These are phyloP conservation scores for Neurospora sp. DNA, from an alignment of 2,329 filamentous ascomycete genomes.

Conservation along the genomic window DNA sequence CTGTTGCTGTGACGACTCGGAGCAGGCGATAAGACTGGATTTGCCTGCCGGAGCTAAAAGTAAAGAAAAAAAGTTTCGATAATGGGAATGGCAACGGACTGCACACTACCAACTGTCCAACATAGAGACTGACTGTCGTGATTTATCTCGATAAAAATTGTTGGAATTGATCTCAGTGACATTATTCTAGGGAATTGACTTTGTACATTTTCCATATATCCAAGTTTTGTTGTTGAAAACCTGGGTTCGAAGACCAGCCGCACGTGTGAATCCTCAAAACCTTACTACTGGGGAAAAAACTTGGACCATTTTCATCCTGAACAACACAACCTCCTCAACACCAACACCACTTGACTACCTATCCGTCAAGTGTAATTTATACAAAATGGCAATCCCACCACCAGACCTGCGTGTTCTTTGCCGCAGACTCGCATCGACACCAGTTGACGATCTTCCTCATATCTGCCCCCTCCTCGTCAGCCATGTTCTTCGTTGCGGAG, in stretches of 20 bases:
- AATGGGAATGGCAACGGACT: not conserved
- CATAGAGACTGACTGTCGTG: not conserved
- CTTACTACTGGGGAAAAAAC: not conserved
- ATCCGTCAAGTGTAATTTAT: not conserved
- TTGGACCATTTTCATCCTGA: not conserved
- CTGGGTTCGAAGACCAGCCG: not conserved
- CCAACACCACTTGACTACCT: not conserved
- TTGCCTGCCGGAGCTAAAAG: not conserved
- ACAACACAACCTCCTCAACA: not conserved
- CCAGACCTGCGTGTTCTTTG: slow-evolving; percentile 57
- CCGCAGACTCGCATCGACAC: slow-evolving; percentile 60
- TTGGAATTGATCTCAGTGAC: not conserved
- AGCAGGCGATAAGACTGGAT: not conserved
- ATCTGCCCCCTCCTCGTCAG: slow-evolving; percentile 60
- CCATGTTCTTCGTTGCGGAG: slow-evolving; percentile 47
- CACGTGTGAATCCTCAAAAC: not conserved
- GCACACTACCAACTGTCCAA: not conserved
- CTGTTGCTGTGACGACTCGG: not conserved
- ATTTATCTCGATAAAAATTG: not conserved
- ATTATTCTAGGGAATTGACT: not conserved
- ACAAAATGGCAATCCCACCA: slow-evolving; percentile 22
- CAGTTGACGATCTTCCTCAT: slow-evolving; percentile 63
- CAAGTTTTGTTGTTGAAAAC: not conserved
- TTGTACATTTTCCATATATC: not conserved
- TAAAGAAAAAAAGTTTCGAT: not conserved